Conservation (phyloP, 768 basidiomycete species). For the Favolaschia claudopus region DNA sequence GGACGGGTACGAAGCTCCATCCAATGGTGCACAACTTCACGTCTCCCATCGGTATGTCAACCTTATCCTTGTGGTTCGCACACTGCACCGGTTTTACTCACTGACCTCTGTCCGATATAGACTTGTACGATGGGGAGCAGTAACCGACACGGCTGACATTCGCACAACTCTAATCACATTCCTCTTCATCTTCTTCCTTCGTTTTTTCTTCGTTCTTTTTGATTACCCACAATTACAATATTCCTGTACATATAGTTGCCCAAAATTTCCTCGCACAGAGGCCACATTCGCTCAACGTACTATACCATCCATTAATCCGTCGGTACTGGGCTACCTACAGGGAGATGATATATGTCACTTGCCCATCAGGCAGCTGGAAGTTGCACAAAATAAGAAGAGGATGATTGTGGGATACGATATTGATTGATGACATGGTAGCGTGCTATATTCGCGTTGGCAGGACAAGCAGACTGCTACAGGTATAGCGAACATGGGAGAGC, state of each 20-base stretch:
- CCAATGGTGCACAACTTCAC: conserved; percentile 70
- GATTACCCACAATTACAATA: not conserved
- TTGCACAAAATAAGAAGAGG: too few relatives aligned
- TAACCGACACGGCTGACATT: conserved; percentile 43
- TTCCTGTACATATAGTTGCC: conserved; percentile 13
- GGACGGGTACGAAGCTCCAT: conserved; percentile 43
- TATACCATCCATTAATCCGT: conserved; percentile 7
- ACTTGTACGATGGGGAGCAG: conserved; percentile 10
- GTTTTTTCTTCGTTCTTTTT: not conserved
- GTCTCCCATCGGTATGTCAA: conserved; percentile 69
- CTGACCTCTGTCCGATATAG: not conserved
- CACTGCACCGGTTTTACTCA: not conserved
- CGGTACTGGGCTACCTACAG: conserved; percentile 15
- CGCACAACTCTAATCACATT: conserved; percentile 33
- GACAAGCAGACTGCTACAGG: too few relatives aligned
- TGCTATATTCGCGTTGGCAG: too few relatives aligned
- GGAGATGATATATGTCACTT: not conserved
- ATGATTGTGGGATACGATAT: too few relatives aligned
- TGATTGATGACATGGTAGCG: too few relatives aligned
- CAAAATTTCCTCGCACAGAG: conserved; percentile 5
- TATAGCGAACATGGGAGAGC: too few relatives aligned
- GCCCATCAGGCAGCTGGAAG: too few relatives aligned
- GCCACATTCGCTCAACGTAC: conserved; percentile 11
- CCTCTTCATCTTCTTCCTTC: not conserved
- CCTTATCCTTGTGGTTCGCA: not conserved